phyloP scores from a whole-genome alignment of 2,329 filamentous ascomycete genomes.

The Claviceps sp. region DNA sequence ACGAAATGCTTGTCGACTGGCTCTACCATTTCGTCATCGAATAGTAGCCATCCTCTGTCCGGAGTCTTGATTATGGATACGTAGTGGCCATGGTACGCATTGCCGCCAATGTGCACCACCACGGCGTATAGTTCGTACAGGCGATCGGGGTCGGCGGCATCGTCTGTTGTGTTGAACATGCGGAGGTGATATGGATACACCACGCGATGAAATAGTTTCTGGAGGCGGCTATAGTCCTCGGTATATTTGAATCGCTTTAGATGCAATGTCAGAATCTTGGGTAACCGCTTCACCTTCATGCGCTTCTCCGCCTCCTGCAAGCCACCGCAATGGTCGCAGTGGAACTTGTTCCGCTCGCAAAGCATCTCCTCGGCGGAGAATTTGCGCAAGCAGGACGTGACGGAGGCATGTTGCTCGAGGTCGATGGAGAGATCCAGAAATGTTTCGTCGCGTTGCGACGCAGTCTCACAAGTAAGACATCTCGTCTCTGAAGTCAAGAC shows the following conservation, averaged over 20 bases:
- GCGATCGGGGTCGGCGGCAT: slow-evolving; percentile 83
- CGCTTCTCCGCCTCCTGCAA: slow-evolving; percentile 96
- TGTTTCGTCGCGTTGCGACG: slow-evolving; percentile 87
- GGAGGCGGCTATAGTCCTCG: slow-evolving; percentile 80
- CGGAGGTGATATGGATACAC: slow-evolving; percentile 95
- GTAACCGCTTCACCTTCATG: slow-evolving; percentile 96
- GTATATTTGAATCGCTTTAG: slow-evolving; percentile 98
- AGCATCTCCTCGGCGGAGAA: slow-evolving; percentile 98
- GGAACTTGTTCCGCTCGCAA: slow-evolving; percentile 96
- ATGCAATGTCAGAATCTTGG: slow-evolving; percentile 82
- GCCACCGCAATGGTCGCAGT: slow-evolving; percentile 93
- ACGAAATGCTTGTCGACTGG: slow-evolving; percentile 95
- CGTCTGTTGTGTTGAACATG: slow-evolving; percentile 94
- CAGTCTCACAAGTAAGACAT: slow-evolving; percentile 90
- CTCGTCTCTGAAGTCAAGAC: slow-evolving; percentile 90
- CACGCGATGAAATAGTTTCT: slow-evolving; percentile 93
- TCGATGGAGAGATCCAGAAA: slow-evolving; percentile 96
- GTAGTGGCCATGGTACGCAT: slow-evolving; percentile 95
- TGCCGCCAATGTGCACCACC: slow-evolving; percentile 91
- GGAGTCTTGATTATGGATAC: slow-evolving; percentile 96
- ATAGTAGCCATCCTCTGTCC: slow-evolving; percentile 88
- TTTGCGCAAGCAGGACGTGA: slow-evolving; percentile 86
- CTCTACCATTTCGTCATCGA: slow-evolving; percentile 97
- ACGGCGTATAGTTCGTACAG: slow-evolving; percentile 95
- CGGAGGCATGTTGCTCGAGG: slow-evolving; percentile 85